A percentile compares a stretch with the other conserved stretches of the same genome.
These are phyloP conservation scores for Rosa persica DNA, from an alignment of 306 rosid species.

Conservation along the genomic window DNA sequence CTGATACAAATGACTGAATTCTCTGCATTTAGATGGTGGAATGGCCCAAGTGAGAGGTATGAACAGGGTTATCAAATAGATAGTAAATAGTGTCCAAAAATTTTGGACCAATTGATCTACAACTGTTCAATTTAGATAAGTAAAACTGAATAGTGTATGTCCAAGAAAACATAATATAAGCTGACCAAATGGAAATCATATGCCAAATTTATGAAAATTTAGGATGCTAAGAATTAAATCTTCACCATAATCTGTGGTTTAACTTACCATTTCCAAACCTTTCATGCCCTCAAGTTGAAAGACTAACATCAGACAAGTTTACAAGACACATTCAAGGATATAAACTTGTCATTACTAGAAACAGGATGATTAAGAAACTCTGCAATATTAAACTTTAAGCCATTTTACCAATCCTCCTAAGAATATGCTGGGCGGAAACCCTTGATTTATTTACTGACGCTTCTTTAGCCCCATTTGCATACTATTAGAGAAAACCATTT, in stretches of 20 bases:
- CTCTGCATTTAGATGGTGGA: constrained; percentile 47
- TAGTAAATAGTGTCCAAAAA: neutral
- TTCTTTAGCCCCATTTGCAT: neutral
- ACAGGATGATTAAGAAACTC: neutral
- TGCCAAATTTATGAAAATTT: neutral
- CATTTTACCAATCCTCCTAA: neutral
- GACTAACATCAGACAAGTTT: neutral
- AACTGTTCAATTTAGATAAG: neutral
- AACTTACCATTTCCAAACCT: neutral
- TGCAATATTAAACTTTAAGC: neutral
- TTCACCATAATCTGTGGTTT: neutral
- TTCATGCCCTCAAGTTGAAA: neutral
- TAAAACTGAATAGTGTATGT: neutral
- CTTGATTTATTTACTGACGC: neutral
- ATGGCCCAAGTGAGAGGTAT: constrained; percentile 14
- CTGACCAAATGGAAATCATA: neutral
- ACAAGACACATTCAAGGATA: neutral
- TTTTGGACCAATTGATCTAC: neutral
- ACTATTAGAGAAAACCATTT: neutral
- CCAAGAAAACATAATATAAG: neutral
- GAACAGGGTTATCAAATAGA: constrained; percentile 11
- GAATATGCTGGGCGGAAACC: neutral
- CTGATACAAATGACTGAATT: constrained; percentile 54
- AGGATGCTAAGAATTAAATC: neutral
- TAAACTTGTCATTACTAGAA: neutral